These are phyloP conservation scores for Pontederia crassipes DNA, from an alignment of 176 grass and related monocot species.

Conservation along the genomic window DNA sequence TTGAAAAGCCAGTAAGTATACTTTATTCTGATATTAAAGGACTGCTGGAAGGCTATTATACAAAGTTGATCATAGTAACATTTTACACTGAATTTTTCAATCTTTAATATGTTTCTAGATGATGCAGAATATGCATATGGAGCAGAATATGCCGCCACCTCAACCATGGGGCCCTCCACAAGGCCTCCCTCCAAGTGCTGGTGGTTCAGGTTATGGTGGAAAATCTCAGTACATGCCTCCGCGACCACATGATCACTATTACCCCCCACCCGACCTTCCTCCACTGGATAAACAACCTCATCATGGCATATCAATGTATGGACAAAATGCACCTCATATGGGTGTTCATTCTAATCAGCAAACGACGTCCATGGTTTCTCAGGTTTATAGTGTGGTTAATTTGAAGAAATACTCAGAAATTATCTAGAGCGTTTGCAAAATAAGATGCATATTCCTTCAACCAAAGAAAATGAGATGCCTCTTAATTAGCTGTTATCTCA, in stretches of 20 bases:
- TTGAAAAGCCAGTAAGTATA: slow-evolving; percentile 55
- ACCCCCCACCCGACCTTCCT: slow-evolving; percentile 54
- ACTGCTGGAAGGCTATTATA: not conserved
- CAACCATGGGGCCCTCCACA: slow-evolving; percentile 64
- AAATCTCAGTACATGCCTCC: slow-evolving; percentile 80
- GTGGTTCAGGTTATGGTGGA: slow-evolving; percentile 52
- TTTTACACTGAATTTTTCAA: not conserved
- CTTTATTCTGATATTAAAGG: not conserved
- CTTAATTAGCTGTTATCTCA: slow-evolving; percentile 3
- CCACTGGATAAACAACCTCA: slow-evolving; percentile 70
- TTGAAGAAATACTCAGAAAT: not conserved
- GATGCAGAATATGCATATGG: slow-evolving; percentile 48
- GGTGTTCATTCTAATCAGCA: slow-evolving; percentile 49
- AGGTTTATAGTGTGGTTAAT: slow-evolving; percentile 41
- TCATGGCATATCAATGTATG: slow-evolving; percentile 72
- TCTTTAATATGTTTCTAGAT: slow-evolving; percentile 15
- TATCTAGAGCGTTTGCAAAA: not conserved
- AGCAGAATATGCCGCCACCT: slow-evolving; percentile 78
- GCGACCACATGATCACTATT: slow-evolving; percentile 54
- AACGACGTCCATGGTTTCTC: slow-evolving; percentile 38
- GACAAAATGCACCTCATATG: slow-evolving; percentile 39
- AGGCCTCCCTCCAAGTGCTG: slow-evolving; percentile 34
- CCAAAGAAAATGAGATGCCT: not conserved
- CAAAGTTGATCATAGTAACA: too few species aligned
- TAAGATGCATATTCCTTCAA: not conserved